A percentile compares a stretch with the other conserved stretches of the same genome.
phyloP scores from a whole-genome alignment of 1,284 basidiomycete species.

The Moniliella sp. region DNA sequence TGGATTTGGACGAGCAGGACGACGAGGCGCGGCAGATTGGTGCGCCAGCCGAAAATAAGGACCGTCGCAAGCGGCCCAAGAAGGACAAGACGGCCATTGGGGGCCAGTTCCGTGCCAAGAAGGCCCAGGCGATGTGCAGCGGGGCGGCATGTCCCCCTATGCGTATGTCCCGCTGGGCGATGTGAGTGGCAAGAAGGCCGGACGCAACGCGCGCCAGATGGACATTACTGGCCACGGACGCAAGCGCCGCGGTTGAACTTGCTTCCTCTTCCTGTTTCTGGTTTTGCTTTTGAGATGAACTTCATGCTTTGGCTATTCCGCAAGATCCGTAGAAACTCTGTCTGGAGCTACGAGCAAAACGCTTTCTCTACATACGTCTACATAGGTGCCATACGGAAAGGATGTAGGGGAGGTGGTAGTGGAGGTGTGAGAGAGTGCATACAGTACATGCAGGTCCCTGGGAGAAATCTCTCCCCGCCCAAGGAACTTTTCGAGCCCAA shows the following conservation, averaged over 20 bases:
- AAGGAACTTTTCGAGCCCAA: no score
- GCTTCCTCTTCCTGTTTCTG: not conserved
- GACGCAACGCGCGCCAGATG: slow-evolving; percentile 4
- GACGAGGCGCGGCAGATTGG: slow-evolving; percentile 19
- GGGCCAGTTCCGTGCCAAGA: slow-evolving; percentile 19
- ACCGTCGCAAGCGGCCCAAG: slow-evolving; percentile 2
- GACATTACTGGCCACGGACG: slow-evolving; percentile 12
- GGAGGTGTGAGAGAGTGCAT: no score
- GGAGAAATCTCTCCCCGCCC: no score
- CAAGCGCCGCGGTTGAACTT: no score
- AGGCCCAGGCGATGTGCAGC: slow-evolving; percentile 44
- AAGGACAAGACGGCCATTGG: slow-evolving; percentile 20
- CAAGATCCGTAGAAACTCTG: not conserved
- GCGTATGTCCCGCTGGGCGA: slow-evolving; percentile 44
- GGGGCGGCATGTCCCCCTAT: slow-evolving; percentile 61
- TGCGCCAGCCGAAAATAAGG: slow-evolving; percentile 7
- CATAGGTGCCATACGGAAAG: not conserved
- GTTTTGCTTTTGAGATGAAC: not conserved
- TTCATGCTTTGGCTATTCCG: not conserved
- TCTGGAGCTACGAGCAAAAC: not conserved
- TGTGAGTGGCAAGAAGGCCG: slow-evolving; percentile 18
- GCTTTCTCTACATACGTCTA: not conserved
- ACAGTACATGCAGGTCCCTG: no score
- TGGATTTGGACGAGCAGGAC: no score
- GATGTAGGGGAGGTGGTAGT: no score